Evolutionary conservation across 495 filamentous ascomycete genomes (phyloP).

Genomic region (Penicillium salamii): DNA sequence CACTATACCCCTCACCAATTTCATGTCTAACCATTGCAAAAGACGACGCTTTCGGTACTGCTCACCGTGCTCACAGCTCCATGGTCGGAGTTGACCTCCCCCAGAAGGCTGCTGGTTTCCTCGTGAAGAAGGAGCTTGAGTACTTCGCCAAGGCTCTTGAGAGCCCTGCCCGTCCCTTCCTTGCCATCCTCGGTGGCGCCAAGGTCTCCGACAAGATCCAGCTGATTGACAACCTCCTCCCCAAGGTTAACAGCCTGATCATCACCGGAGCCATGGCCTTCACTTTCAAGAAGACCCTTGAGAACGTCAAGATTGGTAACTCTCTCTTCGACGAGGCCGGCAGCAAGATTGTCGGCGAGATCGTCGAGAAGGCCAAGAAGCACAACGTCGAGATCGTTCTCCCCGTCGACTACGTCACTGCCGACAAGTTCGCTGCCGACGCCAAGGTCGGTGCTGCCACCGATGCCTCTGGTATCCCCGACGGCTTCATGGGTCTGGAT

Average conservation of each 20-base stretch:
- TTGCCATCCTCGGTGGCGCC: constrained; percentile 95
- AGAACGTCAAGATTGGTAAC: constrained; percentile 86
- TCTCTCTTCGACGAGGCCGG: constrained; percentile 93
- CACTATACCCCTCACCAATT: neutral
- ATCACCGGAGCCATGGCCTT: constrained; percentile 99
- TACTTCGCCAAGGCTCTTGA: constrained; percentile 99
- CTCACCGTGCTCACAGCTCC: constrained; percentile 95
- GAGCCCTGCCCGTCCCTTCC: constrained; percentile 89
- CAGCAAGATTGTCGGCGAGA: constrained; percentile 82
- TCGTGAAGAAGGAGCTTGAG: constrained; percentile 99
- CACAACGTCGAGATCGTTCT: constrained; percentile 92
- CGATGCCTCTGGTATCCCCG: constrained; percentile 85
- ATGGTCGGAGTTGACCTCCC: constrained; percentile 97
- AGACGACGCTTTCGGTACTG: constrained; percentile 99
- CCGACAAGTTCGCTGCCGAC: constrained; percentile 88
- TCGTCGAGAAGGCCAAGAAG: constrained; percentile 95
- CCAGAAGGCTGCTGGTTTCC: constrained; percentile 93
- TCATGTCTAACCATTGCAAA: constrained; percentile 17
- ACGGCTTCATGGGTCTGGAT: constrained; percentile 97
- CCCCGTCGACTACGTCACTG: constrained; percentile 92
- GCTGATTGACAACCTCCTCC: constrained; percentile 96
- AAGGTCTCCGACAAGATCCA: constrained; percentile 99
- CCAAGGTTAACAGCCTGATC: constrained; percentile 94
- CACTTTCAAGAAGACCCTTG: constrained; percentile 98
- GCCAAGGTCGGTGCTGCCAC: constrained; percentile 79